Evolutionary conservation across 2,329 filamentous ascomycete species (phyloP), one percentile per base, ranked within the genome.

Genomic region (Arachnomyces sp.): DNA sequence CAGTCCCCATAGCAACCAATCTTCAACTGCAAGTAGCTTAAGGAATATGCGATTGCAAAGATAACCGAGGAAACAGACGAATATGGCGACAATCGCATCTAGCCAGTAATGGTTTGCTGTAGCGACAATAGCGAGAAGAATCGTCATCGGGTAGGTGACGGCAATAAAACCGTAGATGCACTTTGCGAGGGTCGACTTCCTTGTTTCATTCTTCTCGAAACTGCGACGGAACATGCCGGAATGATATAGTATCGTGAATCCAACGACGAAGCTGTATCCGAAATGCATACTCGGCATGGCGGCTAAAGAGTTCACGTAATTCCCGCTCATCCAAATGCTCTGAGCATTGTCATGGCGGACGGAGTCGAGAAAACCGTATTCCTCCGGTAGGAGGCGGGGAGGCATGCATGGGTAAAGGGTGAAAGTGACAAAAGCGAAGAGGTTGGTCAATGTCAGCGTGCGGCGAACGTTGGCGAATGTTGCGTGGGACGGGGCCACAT

Each of bases 381-480:
- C 69, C 41, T 75, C 70, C 48, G 76, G 77, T 40, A 80, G 66
- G 38, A 80, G 65, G 8, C 77, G 69, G 39, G 77, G 77, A 1
- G 77, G 77, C 75, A 80, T 81, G 54, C 75, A 79, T 7, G 78
- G 78, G 65, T 74, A 81, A 16, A 75, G 59, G n/a, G 74, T 76
- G 53, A 82, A 82, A 44, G 77, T 67, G 45, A 74, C 49, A 47
- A 82, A 81, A 33, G 77, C 76, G 39, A 77, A 55, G 21, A 79
- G 63, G 47, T 82, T 82, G 49, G 74, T 75, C 49, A 80, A 68
- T 16, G 76, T 77, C 71, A 80, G 74, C 30, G 77, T 78, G 18
- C 77, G 66, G 39, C 77, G 69, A 28, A 74, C 69, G 7, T 67
- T 61, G 48, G 78, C 73, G 55, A 78, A 81, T 14, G 74, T 57